These are phyloP conservation scores for Mycena alexandri DNA, from an alignment of 768 basidiomycete species.

Conservation along the genomic window DNA sequence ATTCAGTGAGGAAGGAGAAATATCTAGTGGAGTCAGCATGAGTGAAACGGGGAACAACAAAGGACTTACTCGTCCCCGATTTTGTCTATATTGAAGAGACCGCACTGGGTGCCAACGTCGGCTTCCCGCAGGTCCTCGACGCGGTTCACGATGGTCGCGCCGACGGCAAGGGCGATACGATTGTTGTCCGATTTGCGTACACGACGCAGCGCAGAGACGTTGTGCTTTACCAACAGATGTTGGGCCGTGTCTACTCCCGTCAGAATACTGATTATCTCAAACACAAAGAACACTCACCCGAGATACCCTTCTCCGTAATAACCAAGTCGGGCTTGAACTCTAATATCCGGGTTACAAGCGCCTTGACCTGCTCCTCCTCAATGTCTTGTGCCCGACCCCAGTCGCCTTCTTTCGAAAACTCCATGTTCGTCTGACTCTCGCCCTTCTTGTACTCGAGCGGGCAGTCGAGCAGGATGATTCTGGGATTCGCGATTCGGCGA, in stretches of 20 bases:
- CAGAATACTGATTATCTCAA: slow-evolving; percentile 11
- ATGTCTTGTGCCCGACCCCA: slow-evolving; percentile 94
- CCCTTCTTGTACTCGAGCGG: slow-evolving; percentile 99
- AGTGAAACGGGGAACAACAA: slow-evolving; percentile 39
- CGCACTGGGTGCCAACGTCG: slow-evolving; percentile 94
- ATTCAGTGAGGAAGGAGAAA: slow-evolving; percentile 97
- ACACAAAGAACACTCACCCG: slow-evolving; percentile 67
- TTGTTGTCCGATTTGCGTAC: slow-evolving; percentile 99
- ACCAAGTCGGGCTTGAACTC: slow-evolving; percentile 96
- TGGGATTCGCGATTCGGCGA: slow-evolving; percentile 87
- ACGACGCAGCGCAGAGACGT: slow-evolving; percentile 94
- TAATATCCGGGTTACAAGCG: slow-evolving; percentile 84
- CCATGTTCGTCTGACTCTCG: slow-evolving; percentile 98
- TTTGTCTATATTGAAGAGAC: slow-evolving; percentile 97
- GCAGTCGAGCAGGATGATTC: slow-evolving; percentile 92
- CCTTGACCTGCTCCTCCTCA: slow-evolving; percentile 97
- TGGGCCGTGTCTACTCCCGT: slow-evolving; percentile 85
- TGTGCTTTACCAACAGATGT: slow-evolving; percentile 86
- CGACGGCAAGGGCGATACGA: slow-evolving; percentile 94
- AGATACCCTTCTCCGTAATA: slow-evolving; percentile 98
- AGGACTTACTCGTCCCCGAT: slow-evolving; percentile 89
- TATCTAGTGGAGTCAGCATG: slow-evolving; percentile 65
- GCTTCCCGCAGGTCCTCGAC: slow-evolving; percentile 93
- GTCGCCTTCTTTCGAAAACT: slow-evolving; percentile 93
- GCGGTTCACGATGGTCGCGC: slow-evolving; percentile 97